Conservation (phyloP, 192 early-diverging fungal genomes). For the Coemansia reversa region DNA sequence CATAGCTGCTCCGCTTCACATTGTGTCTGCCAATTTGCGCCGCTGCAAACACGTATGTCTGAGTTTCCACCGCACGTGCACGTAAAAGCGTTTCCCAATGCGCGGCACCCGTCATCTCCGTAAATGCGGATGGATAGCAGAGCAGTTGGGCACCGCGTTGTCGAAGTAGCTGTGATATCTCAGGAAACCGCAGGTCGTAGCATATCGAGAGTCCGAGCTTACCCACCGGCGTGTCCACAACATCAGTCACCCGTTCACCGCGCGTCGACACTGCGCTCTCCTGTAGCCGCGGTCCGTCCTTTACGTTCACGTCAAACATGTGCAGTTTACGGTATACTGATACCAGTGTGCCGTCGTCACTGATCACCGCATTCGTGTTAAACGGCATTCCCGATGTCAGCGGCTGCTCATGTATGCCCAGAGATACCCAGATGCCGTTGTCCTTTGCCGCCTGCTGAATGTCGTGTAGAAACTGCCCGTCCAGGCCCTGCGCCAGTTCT, state of each 20-base stretch:
- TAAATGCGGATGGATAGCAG: conserved; percentile 82
- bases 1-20: conserved; percentile 69
- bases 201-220: conserved; percentile 65
- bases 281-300: conserved; percentile 42
- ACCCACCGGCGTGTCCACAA: conserved; percentile 56
- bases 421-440: conserved; percentile 66
- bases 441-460: conserved; percentile 62
- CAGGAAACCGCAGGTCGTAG: conserved; percentile 83
- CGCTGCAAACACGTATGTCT: conserved; percentile 78
- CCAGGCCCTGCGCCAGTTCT: conserved; percentile 53
- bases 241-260: conserved; percentile 20
- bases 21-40: conserved; percentile 78
- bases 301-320: conserved; percentile 69
- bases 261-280: conserved; percentile 28
- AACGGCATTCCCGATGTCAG: conserved; percentile 37
- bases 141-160: conserved; percentile 67
- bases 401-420: conserved; percentile 74
- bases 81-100: conserved; percentile 83
- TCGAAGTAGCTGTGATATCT: conserved; percentile 60
- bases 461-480: conserved; percentile 59
- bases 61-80: conserved; percentile 82
- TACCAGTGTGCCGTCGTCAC: conserved; percentile 58
- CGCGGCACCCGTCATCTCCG: conserved; percentile 73
- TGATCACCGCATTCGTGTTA: conserved; percentile 72
- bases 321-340: conserved; percentile 74